Evolutionary conservation across 2,329 filamentous ascomycete species (phyloP), one percentile per base, ranked within the genome.

Genomic region (Emergomyces africanus): DNA sequence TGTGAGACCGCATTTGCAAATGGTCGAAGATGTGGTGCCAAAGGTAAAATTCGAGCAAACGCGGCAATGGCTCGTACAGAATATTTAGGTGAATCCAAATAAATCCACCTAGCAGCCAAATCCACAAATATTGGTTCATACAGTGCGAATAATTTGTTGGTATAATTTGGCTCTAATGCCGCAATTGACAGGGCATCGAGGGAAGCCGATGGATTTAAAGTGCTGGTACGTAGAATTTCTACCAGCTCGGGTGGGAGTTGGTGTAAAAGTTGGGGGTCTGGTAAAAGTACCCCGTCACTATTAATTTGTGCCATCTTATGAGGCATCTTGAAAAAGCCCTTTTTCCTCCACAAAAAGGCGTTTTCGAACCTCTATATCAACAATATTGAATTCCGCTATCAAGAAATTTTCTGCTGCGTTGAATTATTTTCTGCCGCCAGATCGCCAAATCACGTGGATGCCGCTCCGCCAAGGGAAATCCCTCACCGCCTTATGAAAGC

Each of bases 61-160:
- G 88, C 86, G 59, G 85, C 81, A 63, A 92, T 80, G 57, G 86
- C 69, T 61, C 68, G 69, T 60, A 71, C 64, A 61, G 66, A 67
- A 62, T 73, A 69, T 58, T 65, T 61, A 55, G 70, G 64, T 54
- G 67, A 63, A 63, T 74, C 68, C 15, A 59, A 37, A 41, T 66
- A 65, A 56, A 87, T 77, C 90, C 90, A 95, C 77, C 87, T 80
- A 62, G 90, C 87, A 72, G 87, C 89, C 55, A 95, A 78, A 72
- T 96, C 91, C 66, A 89, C 83, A 67, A 94, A 89, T 46, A 91
- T 75, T 62, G 81, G 77, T 70, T 88, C 84, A 72, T 91, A 90
- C 68, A 87, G 81, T 64, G 82, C 77, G 68, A 94, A 90, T 69
- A 96, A 77, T 49, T 55, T 61, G 48, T 59, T 57, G 25, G 63